These are phyloP conservation scores for Candida incommunis DNA, from an alignment of 805 yeast genomes.

Conservation along the genomic window DNA sequence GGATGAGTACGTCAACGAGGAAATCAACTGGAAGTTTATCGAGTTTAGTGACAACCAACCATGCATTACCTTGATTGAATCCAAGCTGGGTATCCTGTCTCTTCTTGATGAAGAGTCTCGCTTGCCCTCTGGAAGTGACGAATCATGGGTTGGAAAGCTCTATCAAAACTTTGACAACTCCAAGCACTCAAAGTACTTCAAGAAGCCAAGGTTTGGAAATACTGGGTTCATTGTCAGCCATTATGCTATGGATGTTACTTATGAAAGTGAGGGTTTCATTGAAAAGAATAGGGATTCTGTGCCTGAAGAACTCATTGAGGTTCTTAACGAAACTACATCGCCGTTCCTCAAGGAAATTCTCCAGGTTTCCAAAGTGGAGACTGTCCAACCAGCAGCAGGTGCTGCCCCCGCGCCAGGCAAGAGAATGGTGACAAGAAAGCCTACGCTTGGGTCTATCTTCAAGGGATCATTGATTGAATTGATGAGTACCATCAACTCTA, in stretches of 20 bases:
- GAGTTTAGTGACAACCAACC: slow-evolving; percentile 96
- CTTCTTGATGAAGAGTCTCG: slow-evolving; percentile 91
- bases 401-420: slow-evolving; percentile 26
- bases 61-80: slow-evolving; percentile 84
- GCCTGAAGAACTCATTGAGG: slow-evolving; percentile 87
- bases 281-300: slow-evolving; percentile 97
- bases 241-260: slow-evolving; percentile 87
- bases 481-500: slow-evolving; percentile 84
- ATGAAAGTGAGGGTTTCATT: slow-evolving; percentile 86
- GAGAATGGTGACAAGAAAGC: slow-evolving; percentile 49
- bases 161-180: slow-evolving; percentile 72
- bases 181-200: slow-evolving; percentile 63
- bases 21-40: slow-evolving; percentile 92
- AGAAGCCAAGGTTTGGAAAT: slow-evolving; percentile 90
- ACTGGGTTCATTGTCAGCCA: slow-evolving; percentile 81
- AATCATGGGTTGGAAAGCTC: slow-evolving; percentile 82
- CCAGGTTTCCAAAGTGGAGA: slow-evolving; percentile 24
- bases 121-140: slow-evolving; percentile 85
- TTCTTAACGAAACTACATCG: slow-evolving; percentile 56
- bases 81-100: slow-evolving; percentile 73
- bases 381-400: slow-evolving; percentile 13
- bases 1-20: slow-evolving; percentile 83
- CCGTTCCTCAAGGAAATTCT: slow-evolving; percentile 51
- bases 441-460: slow-evolving; percentile 90
- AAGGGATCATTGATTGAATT: slow-evolving; percentile 83